Base-by-base conservation (phyloP, 2,329 filamentous ascomycete species). In the Cercospora citrullina region DNA sequence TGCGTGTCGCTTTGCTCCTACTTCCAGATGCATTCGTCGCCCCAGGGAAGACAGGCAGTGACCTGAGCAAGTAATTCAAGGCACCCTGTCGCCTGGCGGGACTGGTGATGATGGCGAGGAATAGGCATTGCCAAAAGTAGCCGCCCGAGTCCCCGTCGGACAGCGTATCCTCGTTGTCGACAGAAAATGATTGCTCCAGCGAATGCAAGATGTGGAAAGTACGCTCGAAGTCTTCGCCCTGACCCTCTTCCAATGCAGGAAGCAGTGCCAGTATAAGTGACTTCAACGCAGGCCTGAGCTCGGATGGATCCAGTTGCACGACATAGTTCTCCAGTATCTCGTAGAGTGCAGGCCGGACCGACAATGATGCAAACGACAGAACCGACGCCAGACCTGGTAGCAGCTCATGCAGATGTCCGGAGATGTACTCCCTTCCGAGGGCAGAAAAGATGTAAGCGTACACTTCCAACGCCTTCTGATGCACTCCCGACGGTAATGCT, bases 121-220 rank as follows among this genome's bases (percentile, higher is more conserved):
- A 98, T 77, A 99, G 91, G 78, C 93, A 97, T 81, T 99, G 95
- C 95, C 95, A 99, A 79, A 98, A 99, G 79, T 95, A 97, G 71
- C 92, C 91, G 30, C 79, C 77, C 5, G 72, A 69, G 57, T 85
- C 59, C 83, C 87, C 78, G 80, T 87, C 71, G 84, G 84, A 96
- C 70, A 91, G 91, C 14, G 78, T 75, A 12, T 72, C 69, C 59
- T 85, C 57, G 83, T 86, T 77, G 80, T 87, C 72, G 0, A 61
- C 60, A 82, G 66, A 89, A 74, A 93, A 87, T 59, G 87, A 86
- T 67, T 85, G 80, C 75, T 94, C 93, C 77, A 98, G 89, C 66
- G 87, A 89, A 73, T 95, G 90, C 58, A 98, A 78, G 9, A 97
- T 87, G 67, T 86, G 87, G 65, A 97, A 79, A 1, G 94, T 96